Conservation (phyloP, 805 yeast genomes). For the Barnettozyma salicaria region DNA sequence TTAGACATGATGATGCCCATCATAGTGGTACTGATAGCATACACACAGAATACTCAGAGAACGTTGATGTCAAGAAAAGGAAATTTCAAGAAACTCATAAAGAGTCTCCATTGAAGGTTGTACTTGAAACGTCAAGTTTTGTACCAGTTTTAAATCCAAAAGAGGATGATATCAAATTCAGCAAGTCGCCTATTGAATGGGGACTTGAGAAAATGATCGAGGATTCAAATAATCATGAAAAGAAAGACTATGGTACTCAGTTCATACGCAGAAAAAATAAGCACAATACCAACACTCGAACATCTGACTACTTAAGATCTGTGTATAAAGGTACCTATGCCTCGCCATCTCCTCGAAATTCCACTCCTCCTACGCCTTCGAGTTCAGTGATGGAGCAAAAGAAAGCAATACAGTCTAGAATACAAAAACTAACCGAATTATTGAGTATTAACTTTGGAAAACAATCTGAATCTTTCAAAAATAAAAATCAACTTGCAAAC, state of each 20-base stretch:
- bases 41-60: too few relatives aligned
- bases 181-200: slow-evolving; percentile 22
- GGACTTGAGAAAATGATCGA: slow-evolving; percentile 8
- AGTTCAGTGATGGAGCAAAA: slow-evolving; percentile 11
- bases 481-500: not conserved
- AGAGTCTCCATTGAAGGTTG: slow-evolving; percentile 10
- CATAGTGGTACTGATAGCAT: too few relatives aligned
- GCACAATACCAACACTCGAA: slow-evolving; percentile 14
- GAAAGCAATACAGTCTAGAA: slow-evolving; percentile 1
- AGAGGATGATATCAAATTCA: slow-evolving; percentile 16
- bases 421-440: slow-evolving; percentile 5
- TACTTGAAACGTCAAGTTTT: slow-evolving; percentile 10
- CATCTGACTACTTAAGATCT: slow-evolving; percentile 27
- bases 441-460: slow-evolving; percentile 5
- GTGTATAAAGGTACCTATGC: slow-evolving; percentile 32
- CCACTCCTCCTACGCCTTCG: slow-evolving; percentile 20
- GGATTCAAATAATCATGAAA: not conserved
- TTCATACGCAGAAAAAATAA: slow-evolving; percentile 24
- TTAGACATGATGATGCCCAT: not conserved
- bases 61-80: slow-evolving; percentile 13
- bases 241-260: slow-evolving; percentile 33
- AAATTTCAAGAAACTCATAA: slow-evolving; percentile 1
- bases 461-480: not conserved
- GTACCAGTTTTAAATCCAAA: slow-evolving; percentile 13
- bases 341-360: slow-evolving; percentile 26